Conservation (phyloP, 805 yeast genomes). For the Candida peoriensis region DNA sequence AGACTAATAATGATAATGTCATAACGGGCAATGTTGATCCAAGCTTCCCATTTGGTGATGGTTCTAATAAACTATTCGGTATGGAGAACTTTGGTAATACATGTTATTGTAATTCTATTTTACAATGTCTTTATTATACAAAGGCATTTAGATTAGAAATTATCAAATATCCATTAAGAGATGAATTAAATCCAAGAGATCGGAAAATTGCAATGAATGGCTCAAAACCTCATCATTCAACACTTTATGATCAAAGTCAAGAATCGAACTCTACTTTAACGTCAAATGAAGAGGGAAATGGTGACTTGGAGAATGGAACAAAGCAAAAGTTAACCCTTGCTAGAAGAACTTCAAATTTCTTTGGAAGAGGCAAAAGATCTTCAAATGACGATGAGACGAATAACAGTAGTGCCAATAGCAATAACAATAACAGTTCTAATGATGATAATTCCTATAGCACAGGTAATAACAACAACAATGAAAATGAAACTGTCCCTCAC, state of each 20-base stretch:
- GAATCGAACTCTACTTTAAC: background rate
- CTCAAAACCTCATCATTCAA: constrained; percentile 33
- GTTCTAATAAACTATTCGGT: constrained; percentile 66
- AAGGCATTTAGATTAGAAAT: constrained; percentile 58
- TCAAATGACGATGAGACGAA: constrained; percentile 12
- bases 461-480: constrained; percentile 5
- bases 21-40: too few species aligned
- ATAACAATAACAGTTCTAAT: constrained; percentile 1
- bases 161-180: constrained; percentile 41
- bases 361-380: constrained; percentile 19
- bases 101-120: constrained; percentile 89
- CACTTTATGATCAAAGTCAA: too few species aligned
- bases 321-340: constrained; percentile 12
- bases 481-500: background rate
- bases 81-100: constrained; percentile 88
- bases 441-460: background rate
- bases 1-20: too few species aligned
- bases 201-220: constrained; percentile 39
- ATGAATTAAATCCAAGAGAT: constrained; percentile 24
- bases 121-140: constrained; percentile 82
- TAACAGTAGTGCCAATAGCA: background rate
- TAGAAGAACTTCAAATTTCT: constrained; percentile 26
- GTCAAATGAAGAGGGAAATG: constrained; percentile 1
- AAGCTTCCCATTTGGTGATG: constrained; percentile 61
- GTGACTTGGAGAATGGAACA: constrained; percentile 9